These are phyloP conservation scores for Phaeosphaeria sp. DNA, from an alignment of 2,329 filamentous ascomycete species.

Conservation along the genomic window DNA sequence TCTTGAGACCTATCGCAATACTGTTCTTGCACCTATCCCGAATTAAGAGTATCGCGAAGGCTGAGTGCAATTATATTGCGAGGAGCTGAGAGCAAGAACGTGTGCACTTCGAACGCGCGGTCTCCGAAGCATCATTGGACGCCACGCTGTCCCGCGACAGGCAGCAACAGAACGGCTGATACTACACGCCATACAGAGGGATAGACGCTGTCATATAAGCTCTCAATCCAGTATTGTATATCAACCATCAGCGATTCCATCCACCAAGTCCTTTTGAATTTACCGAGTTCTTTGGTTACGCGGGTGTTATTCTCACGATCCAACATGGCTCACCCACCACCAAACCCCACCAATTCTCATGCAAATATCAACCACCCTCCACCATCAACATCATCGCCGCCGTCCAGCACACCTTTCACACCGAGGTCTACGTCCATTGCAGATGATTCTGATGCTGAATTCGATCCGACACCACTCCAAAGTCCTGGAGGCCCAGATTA, in stretches of 20 bases:
- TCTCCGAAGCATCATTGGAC: conserved; percentile 14
- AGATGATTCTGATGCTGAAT: conserved; percentile 42
- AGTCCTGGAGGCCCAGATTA: conserved; percentile 43
- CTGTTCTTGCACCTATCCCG: background rate
- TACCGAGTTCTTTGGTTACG: background rate
- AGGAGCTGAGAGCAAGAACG: background rate
- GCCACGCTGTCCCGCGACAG: conserved; percentile 6
- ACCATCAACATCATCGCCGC: conserved; percentile 21
- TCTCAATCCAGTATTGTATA: background rate
- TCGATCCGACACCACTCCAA: conserved; percentile 37
- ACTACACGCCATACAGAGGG: background rate
- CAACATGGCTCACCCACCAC: conserved; percentile 31
- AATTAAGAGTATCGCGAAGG: background rate
- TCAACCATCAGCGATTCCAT: background rate
- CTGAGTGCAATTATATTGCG: background rate
- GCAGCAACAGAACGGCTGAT: conserved; percentile 14
- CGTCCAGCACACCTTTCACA: conserved; percentile 28
- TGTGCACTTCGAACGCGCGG: conserved; percentile 8
- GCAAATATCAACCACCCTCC: conserved; percentile 15
- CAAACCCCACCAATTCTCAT: conserved; percentile 15
- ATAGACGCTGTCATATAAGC: conserved; percentile 6
- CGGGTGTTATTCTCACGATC: background rate
- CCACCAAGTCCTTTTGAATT: background rate
- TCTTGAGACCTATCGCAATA: background rate
- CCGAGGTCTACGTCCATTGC: conserved; percentile 37